Evolutionary conservation across 2,329 filamentous ascomycete genomes (phyloP), one percentile per base, ranked within the genome.

Genomic region (Aspergillus floridensis): DNA sequence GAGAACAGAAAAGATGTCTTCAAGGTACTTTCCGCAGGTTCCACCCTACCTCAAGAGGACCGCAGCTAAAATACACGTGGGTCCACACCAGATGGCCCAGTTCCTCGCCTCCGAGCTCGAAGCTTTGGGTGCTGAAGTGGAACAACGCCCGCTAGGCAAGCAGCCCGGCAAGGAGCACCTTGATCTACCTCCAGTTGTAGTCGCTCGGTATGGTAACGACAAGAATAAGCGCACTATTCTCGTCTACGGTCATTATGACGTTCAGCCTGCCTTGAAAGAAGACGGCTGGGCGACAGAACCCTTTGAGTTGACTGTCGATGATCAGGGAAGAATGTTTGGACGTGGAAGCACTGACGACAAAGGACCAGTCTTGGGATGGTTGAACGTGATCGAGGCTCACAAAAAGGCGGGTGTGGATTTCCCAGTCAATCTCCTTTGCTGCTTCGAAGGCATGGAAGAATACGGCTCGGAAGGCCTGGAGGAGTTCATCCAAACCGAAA

Each of bases 381-480:
- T 99, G 68, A 99, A 99, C 75, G 93, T 93, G 67, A 98, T 99
- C 66, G 93, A 99, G 80, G 93, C 95, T 47, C 95, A 99, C 82
- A 89, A 96, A 78, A 95, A 96, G 82, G 92, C 93, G 38, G 91
- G 91, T 59, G 82, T 98, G 49, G 93, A 97, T 54, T 92, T 99
- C 75, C 95, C 95, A 8, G 95, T 99, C 72, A 99, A 99, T 81
- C 84, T 99, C 66, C 86, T 99, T 65, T 98, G 97, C 91, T 99
- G 95, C 83, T 98, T 99, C 70, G 95, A 99, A 83, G 95, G 95
- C 52, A 99, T 99, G 95, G 95, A 99, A 80, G 95, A 99, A 81
- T 96, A 96, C 75, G 95, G 95, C 53, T 97, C 93, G 0, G 93
- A 98, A 75, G 95, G 95, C 41, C 84, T 99, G 57, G 95, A 99